Evolutionary conservation across 352 stramenopile genomes (phyloP).

Genomic region (Globisporangium recalcitrans): DNA sequence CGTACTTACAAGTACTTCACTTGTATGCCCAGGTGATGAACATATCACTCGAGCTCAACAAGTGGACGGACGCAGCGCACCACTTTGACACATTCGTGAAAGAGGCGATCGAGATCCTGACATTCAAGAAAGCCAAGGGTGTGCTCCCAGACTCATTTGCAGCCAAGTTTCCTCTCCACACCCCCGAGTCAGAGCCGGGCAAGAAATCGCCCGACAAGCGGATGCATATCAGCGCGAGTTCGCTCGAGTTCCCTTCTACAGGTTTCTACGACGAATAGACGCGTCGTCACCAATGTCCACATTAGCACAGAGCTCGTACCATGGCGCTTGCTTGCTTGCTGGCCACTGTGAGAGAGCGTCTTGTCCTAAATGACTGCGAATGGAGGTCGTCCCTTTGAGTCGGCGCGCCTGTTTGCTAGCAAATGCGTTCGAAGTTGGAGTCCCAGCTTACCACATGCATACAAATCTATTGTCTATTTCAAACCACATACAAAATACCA

Average conservation of each 20-base stretch:
- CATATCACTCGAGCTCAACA: constrained; percentile 36
- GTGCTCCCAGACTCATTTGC: constrained; percentile 54
- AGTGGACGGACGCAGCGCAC: constrained; percentile 44
- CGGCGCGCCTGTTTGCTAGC: background rate
- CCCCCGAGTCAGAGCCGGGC: constrained; percentile 40
- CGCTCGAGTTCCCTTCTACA: constrained; percentile 31
- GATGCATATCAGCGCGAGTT: constrained; percentile 21
- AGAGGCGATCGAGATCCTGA: constrained; percentile 59
- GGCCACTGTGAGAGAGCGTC: too few species aligned
- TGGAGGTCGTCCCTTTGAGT: too few species aligned
- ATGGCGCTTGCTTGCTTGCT: background rate
- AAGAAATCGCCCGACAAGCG: constrained; percentile 43
- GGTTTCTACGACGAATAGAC: constrained; percentile 23
- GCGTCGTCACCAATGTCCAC: background rate
- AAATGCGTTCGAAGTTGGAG: too few species aligned
- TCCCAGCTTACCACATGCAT: background rate
- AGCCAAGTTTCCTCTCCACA: constrained; percentile 57
- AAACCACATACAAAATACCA: background rate
- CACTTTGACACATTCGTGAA: constrained; percentile 69
- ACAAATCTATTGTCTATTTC: background rate
- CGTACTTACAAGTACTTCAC: background rate
- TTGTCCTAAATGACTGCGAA: too few species aligned
- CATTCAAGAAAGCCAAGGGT: constrained; percentile 60
- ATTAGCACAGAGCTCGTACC: background rate
- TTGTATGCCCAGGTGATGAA: constrained; percentile 50